Base-by-base conservation (phyloP, 2,329 filamentous ascomycete genomes). In the Teratosphaeria zuluensis region DNA sequence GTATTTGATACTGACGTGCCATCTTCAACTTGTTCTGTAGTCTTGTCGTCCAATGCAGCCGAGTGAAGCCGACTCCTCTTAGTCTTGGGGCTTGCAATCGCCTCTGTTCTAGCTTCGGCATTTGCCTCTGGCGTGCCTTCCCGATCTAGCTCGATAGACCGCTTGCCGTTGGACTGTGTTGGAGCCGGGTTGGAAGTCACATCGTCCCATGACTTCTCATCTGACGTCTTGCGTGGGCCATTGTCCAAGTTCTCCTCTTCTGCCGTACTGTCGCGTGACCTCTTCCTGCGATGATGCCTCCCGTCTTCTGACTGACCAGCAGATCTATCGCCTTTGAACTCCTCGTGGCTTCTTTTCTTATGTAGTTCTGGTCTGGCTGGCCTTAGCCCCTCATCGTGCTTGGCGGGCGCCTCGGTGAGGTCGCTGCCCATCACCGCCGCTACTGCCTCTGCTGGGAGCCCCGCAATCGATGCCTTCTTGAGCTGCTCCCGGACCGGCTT, bases 391-490 rank as follows among this genome's bases (percentile, higher is more conserved):
- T 51, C 12, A 53, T 48, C n/a, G 59, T 62, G 32, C 60, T 53
- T 21, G 56, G 33, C 21, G 24, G 55, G 35, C 14, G 46, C 51
- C 2, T 60, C 57, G 55, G 61, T 62, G 28, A 33, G 28, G 24
- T 32, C 14, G 12, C 38, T 16, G 28, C 28, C 51, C 9, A 33
- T n/a, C 8, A 46, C 42, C 30, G n/a, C 54, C 8, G 53, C 30
- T n/a, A 14, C 16, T 6, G 28, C 54, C 11, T 59, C 58, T 12
- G 35, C 53, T 11, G 21, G 61, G 51, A 14, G 68, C 63, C 52
- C 76, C 73, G 78, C 79, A 58, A 86, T 83, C n/a, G 80, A 77
- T 3, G 83, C 84, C 65, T 85, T 80, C 70, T 83, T 80, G 57
- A 86, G 73, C 71, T 84, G 82, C 68, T 85, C 80, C 59, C 83